These are phyloP conservation scores for Arthrobotrys megalospora DNA, from an alignment of 2,329 filamentous ascomycete species.

Conservation along the genomic window DNA sequence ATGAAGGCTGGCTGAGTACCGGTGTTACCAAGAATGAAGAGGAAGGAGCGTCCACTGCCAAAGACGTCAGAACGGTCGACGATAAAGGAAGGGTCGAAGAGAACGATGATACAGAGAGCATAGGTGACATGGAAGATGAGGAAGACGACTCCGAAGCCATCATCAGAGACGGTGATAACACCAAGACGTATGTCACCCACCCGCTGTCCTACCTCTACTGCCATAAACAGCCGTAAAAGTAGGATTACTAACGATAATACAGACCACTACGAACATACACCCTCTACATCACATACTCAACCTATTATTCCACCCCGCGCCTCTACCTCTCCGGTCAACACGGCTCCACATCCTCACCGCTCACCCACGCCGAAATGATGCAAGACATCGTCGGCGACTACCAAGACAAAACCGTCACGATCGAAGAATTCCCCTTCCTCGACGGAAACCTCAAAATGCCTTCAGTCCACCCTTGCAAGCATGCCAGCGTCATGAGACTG, in stretches of 20 bases:
- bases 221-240: constrained; percentile 18
- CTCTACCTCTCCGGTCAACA: constrained; percentile 94
- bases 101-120: constrained; percentile 75
- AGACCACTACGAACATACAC: constrained; percentile 94
- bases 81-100: constrained; percentile 89
- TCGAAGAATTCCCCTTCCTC: constrained; percentile 97
- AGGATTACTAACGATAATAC: constrained; percentile 41
- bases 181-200: constrained; percentile 64
- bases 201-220: constrained; percentile 54
- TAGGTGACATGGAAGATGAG: constrained; percentile 98
- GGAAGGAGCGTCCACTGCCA: constrained; percentile 67
- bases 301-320: constrained; percentile 95
- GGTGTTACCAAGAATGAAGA: constrained; percentile 81
- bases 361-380: constrained; percentile 91
- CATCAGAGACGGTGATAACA: constrained; percentile 76
- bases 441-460: constrained; percentile 94
- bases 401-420: constrained; percentile 97
- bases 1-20: constrained; percentile 87
- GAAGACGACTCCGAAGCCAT: constrained; percentile 95
- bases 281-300: constrained; percentile 97
- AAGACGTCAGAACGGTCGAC: constrained; percentile 87
- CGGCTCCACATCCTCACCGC: constrained; percentile 77
- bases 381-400: constrained; percentile 97
- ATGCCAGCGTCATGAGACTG: constrained; percentile 97
- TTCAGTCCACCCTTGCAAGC: constrained; percentile 95